Evolutionary conservation across 2,329 filamentous ascomycete genomes (phyloP).

Genomic region (Colletotrichum viniferum): DNA sequence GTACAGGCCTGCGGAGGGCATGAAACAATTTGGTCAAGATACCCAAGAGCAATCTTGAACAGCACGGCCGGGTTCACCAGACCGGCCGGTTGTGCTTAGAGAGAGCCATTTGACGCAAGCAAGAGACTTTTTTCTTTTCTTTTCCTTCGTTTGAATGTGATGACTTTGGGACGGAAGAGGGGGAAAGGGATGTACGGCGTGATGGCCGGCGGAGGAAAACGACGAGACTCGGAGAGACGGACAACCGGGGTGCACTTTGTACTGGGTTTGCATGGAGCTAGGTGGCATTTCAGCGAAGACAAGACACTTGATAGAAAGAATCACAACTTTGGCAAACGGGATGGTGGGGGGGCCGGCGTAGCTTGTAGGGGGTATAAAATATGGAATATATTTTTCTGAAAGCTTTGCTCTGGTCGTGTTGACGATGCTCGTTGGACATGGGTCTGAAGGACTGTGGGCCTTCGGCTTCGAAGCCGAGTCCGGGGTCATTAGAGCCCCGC

Average conservation of each 20-base stretch:
- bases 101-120: constrained; percentile 18
- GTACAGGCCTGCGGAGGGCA: neutral
- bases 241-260: neutral
- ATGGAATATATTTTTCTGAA: neutral
- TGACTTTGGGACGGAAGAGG: neutral
- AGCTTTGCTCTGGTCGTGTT: neutral
- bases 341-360: neutral
- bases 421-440: neutral
- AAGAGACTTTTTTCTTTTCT: constrained; percentile 1
- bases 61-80: neutral
- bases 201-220: neutral
- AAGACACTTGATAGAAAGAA: neutral
- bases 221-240: neutral
- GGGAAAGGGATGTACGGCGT: neutral
- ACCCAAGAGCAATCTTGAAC: constrained; percentile 22
- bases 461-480: neutral
- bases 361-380: neutral
- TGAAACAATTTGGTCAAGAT: constrained; percentile 21
- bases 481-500: neutral
- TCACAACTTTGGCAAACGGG: neutral
- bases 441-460: neutral
- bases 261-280: neutral
- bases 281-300: neutral
- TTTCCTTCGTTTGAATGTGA: neutral
- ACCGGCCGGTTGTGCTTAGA: constrained; percentile 9